phyloP scores from a whole-genome alignment of 768 basidiomycete genomes.

The Tubosaeta brunneosetosa region DNA sequence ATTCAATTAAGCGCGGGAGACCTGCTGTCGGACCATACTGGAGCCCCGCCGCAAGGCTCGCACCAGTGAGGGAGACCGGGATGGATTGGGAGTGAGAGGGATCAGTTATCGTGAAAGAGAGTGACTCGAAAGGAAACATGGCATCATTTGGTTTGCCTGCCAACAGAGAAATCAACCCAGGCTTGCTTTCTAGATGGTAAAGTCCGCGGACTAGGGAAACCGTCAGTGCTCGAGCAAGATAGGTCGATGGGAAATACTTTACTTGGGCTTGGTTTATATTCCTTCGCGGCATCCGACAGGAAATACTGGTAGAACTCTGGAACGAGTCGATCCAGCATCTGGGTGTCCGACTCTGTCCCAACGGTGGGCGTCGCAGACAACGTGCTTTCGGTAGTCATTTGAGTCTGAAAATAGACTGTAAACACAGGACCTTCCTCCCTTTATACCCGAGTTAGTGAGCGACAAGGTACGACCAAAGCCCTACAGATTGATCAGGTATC shows the following conservation, averaged over 20 bases:
- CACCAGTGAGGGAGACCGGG: slow-evolving; percentile 49
- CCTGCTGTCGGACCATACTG: slow-evolving; percentile 79
- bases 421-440: not conserved
- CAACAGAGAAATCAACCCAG: slow-evolving; percentile 75
- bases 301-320: slow-evolving; percentile 53
- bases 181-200: slow-evolving; percentile 72
- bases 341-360: no score
- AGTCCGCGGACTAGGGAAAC: slow-evolving; percentile 53
- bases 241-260: slow-evolving; percentile 16
- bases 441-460: not conserved
- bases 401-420: not conserved
- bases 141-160: slow-evolving; percentile 89
- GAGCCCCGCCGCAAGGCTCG: slow-evolving; percentile 61
- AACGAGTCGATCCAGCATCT: slow-evolving; percentile 35
- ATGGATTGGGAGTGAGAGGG: slow-evolving; percentile 43
- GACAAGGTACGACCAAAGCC: not conserved
- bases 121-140: slow-evolving; percentile 87
- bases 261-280: slow-evolving; percentile 57
- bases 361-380: not conserved
- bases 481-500: not conserved
- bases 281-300: slow-evolving; percentile 58
- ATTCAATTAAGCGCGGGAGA: slow-evolving; percentile 55
- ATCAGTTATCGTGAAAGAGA: slow-evolving; percentile 61
- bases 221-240: not conserved
- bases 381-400: slow-evolving; percentile 8